Base-by-base conservation (phyloP, 139 green algal genomes). In the Chlamydomonas incerta region DNA sequence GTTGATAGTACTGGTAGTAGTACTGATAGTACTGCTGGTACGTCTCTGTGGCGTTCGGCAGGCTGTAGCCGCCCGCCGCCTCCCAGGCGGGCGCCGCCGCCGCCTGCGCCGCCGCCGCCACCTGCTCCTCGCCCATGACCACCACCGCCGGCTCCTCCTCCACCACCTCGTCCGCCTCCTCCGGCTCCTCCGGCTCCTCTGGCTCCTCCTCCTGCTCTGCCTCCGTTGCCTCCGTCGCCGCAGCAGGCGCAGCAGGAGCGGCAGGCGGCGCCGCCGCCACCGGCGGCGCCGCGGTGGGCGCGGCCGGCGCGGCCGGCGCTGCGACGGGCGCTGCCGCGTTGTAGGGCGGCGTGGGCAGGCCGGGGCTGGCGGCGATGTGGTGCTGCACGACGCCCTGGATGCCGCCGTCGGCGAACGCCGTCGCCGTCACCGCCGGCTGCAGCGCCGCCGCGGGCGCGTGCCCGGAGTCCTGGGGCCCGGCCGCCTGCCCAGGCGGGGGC, bases 21-120 rank as follows among this genome's bases (percentile, higher is more conserved):
- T 85, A 75, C 10, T 66, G 23, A 34, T 85, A 85, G 50, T 85
- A 85, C 46, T 75, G 79, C 9, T 85, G 65, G 50, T 85, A 85
- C 23, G n/a, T 68, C 47, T 85, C 79, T 1, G 66, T 76, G 26
- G 79, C 31, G 47, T 75, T 75, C 23, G 66, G 66, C n/a, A 85
- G 66, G 79, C 47, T 68, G 47, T 85, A 85, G n/a, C 79, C 79
- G 24, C 79, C 79, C 9, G 79, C 79, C 14, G 46, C 65, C 79
- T 85, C 79, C 79, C 79, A 85, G 2, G 79, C 79, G 31, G 79
- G 28, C 10, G 79, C 68, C 3, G 79, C 79, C 13, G 79, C 79
- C 46, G 79, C 65, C 26, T 57, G 47, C 29, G 79, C 65, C 18
- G 79, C 79, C 14, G 23, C 47, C 66, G 68, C 65, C 46, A 85